A percentile compares a stretch with the other conserved stretches of the same genome.
phyloP scores from a whole-genome alignment of 2,329 filamentous ascomycete species.

The Celoporthe dispersa region DNA sequence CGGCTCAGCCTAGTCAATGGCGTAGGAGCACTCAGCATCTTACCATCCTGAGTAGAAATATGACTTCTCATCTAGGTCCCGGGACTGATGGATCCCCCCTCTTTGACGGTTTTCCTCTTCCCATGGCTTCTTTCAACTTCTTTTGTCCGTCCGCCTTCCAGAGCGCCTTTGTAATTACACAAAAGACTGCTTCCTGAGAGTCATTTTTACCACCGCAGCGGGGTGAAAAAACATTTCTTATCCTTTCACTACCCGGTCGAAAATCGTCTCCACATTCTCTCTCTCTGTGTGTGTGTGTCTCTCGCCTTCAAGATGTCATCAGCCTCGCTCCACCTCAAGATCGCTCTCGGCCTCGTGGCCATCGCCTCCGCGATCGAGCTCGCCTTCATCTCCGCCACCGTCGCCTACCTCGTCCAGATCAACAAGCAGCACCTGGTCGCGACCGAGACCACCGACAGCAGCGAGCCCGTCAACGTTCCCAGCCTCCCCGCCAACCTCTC shows the following conservation, averaged over 20 bases:
- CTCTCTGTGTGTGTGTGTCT: not conserved
- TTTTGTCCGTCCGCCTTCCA: not conserved
- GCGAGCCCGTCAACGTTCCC: constrained; percentile 34
- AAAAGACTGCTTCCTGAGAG: too few species aligned
- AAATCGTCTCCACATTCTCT: not conserved
- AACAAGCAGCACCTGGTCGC: constrained; percentile 38
- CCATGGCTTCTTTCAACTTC: not conserved
- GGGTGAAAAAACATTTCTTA: too few species aligned
- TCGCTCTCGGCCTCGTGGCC: constrained; percentile 40
- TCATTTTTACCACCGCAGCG: not conserved
- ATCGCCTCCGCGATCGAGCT: constrained; percentile 45
- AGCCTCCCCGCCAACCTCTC: constrained; percentile 41
- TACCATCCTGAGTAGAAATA: not conserved
- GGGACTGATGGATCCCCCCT: not conserved
- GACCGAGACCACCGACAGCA: constrained; percentile 35
- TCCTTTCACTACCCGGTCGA: not conserved
- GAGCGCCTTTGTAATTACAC: not conserved
- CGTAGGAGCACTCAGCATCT: not conserved
- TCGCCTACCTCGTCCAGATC: constrained; percentile 43
- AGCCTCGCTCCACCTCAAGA: constrained; percentile 30
- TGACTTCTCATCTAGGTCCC: not conserved
- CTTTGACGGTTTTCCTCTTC: not conserved
- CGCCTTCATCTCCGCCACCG: constrained; percentile 44
- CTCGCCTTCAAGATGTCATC: constrained; percentile 23
- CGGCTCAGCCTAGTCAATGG: constrained; percentile 1